These are phyloP conservation scores for Biscutella auriculata DNA, from an alignment of 441 rosid genomes.

Conservation along the genomic window DNA sequence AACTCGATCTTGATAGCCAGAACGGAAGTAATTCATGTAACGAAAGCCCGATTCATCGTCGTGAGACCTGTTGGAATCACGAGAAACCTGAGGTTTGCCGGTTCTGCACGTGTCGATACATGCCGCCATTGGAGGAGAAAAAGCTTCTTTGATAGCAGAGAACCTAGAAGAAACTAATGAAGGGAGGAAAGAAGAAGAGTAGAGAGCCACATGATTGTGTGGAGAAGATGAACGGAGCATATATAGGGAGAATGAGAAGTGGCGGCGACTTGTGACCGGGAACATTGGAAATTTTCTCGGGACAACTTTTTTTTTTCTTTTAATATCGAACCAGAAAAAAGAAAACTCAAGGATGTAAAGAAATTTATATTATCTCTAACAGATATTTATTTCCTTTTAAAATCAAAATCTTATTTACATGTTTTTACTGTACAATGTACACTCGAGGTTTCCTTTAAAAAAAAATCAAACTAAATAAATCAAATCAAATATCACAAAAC, in stretches of 20 bases:
- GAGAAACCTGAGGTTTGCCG: conserved; percentile 32
- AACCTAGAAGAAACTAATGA: background rate
- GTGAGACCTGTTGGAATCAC: conserved; percentile 26
- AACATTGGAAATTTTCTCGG: conserved; percentile 35
- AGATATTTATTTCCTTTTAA: background rate
- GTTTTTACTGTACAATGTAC: no score
- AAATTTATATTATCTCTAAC: background rate
- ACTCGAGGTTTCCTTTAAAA: no score
- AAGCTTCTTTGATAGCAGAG: background rate
- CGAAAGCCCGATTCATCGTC: conserved; percentile 29
- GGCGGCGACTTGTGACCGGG: conserved; percentile 25
- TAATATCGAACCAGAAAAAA: background rate
- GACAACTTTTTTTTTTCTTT: background rate
- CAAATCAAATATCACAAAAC: no score
- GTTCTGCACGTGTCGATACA: conserved; percentile 48
- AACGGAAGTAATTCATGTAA: conserved; percentile 24
- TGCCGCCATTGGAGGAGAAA: conserved; percentile 38
- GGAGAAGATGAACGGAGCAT: conserved; percentile 21
- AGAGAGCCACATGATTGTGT: background rate
- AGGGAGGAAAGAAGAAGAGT: conserved; percentile 14
- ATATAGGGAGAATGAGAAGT: conserved; percentile 26
- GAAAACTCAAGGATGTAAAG: background rate
- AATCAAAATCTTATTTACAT: background rate
- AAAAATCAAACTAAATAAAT: no score
- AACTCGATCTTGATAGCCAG: conserved; percentile 26